A percentile compares a stretch with the other conserved stretches of the same genome.
Evolutionary conservation across 345 rosid species (phyloP).

Genomic region (Streptanthus diversifolius): DNA sequence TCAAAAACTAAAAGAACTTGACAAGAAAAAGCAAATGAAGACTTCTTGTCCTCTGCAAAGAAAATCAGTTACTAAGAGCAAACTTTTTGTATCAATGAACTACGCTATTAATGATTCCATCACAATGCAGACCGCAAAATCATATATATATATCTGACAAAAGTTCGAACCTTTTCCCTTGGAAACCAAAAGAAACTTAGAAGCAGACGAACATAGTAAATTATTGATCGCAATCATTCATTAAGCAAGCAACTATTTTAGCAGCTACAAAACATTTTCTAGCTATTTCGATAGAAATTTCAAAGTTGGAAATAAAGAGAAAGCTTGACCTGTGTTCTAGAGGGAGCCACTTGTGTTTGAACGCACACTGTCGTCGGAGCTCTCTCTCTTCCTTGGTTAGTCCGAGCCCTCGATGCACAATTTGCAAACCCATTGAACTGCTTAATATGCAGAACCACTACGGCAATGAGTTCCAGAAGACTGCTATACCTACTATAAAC

Average conservation of each 20-base stretch:
- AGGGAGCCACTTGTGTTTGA: conserved; percentile 52
- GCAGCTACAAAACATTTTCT: not conserved
- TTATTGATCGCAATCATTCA: not conserved
- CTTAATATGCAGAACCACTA: conserved; percentile 47
- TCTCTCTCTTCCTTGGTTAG: too few species aligned
- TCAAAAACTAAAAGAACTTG: not conserved
- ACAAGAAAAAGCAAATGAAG: not conserved
- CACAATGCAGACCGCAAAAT: not conserved
- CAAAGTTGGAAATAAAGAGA: not conserved
- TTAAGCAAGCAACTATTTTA: not conserved
- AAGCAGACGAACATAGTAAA: not conserved
- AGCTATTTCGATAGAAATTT: not conserved
- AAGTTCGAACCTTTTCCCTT: too few species aligned
- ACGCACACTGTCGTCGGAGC: conserved; percentile 34
- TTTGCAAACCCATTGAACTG: too few species aligned
- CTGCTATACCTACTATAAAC: not conserved
- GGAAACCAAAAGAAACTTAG: not conserved
- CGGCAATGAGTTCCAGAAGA: not conserved
- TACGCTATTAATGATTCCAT: not conserved
- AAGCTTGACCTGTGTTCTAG: conserved; percentile 65
- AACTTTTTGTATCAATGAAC: not conserved
- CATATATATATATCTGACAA: not conserved
- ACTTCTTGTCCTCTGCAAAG: not conserved
- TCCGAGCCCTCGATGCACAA: too few species aligned
- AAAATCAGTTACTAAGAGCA: not conserved